Conservation (phyloP, 2,329 filamentous ascomycete species). For the Hyphodiscus sp. region DNA sequence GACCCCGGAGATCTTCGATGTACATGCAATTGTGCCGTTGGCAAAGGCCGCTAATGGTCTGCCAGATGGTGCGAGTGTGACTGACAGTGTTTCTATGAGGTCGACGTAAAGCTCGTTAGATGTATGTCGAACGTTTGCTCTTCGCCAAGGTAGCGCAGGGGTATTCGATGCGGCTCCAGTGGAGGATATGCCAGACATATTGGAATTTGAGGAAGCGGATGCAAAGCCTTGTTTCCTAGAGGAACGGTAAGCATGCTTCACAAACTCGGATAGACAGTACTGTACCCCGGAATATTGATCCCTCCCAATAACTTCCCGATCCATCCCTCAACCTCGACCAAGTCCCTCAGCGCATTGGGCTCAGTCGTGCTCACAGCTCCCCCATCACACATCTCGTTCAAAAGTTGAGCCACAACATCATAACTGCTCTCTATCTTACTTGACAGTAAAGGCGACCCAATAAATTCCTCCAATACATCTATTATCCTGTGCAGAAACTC, state of each 20-base stretch:
- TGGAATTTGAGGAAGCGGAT: slow-evolving; percentile 23
- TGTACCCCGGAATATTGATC: slow-evolving; percentile 72
- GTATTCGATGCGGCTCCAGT: slow-evolving; percentile 36
- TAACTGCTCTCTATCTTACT: slow-evolving; percentile 85
- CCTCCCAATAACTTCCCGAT: slow-evolving; percentile 84
- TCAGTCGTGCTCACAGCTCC: slow-evolving; percentile 87
- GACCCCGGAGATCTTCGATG: slow-evolving; percentile 87
- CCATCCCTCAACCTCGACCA: slow-evolving; percentile 86
- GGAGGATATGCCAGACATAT: slow-evolving; percentile 29
- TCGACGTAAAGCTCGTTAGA: slow-evolving; percentile 97
- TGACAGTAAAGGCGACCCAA: slow-evolving; percentile 79
- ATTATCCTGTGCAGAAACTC: slow-evolving; percentile 92
- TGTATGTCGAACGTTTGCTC: slow-evolving; percentile 88
- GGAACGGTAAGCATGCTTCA: background rate
- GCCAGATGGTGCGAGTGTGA: slow-evolving; percentile 86
- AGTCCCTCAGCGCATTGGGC: slow-evolving; percentile 82
- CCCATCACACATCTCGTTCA: slow-evolving; percentile 94
- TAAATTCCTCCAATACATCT: slow-evolving; percentile 89
- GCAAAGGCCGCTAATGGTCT: slow-evolving; percentile 80
- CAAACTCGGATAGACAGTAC: slow-evolving; percentile 12
- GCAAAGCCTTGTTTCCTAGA: slow-evolving; percentile 27
- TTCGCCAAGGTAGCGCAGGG: slow-evolving; percentile 73
- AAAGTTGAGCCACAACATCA: slow-evolving; percentile 86
- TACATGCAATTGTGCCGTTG: slow-evolving; percentile 91
- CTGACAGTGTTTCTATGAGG: slow-evolving; percentile 80